Conservation (phyloP, 768 basidiomycete genomes). For the Boletus tylopilopsis region DNA sequence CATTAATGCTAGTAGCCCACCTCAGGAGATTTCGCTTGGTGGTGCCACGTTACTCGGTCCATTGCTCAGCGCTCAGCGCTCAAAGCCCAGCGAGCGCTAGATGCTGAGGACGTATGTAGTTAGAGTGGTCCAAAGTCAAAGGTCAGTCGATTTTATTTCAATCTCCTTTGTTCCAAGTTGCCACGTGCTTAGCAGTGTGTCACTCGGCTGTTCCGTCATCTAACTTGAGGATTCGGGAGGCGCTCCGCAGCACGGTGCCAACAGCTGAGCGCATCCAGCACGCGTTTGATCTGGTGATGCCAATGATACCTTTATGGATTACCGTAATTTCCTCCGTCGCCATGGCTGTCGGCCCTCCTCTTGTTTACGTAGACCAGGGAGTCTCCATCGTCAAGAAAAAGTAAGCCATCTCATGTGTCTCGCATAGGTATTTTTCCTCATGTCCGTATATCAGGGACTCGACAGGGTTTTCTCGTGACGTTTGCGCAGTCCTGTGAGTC, state of each 20-base stretch:
- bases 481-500: conserved; percentile 76
- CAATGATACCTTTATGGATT: conserved; percentile 57
- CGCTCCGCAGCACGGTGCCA: conserved; percentile 7
- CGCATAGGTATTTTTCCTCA: conserved; percentile 1
- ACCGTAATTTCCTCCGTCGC: conserved; percentile 65
- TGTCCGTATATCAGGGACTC: conserved; percentile 52
- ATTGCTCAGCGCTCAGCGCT: conserved; percentile 1
- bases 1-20: conserved; percentile 9
- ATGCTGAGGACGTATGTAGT: background rate
- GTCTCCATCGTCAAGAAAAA: conserved; percentile 77
- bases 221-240: background rate
- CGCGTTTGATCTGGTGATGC: background rate
- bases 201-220: background rate
- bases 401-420: conserved; percentile 33
- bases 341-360: conserved; percentile 82
- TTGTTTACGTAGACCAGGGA: conserved; percentile 83
- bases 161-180: background rate
- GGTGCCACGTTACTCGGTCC: conserved; percentile 3
- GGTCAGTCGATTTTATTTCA: too few species aligned
- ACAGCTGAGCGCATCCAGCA: background rate
- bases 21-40: conserved; percentile 5
- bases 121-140: background rate
- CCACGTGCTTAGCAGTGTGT: conserved; percentile 6
- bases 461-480: conserved; percentile 82
- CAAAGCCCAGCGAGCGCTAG: conserved; percentile 5